Base-by-base conservation (phyloP, 2,329 filamentous ascomycete species). In the Aspergillus sp. region DNA sequence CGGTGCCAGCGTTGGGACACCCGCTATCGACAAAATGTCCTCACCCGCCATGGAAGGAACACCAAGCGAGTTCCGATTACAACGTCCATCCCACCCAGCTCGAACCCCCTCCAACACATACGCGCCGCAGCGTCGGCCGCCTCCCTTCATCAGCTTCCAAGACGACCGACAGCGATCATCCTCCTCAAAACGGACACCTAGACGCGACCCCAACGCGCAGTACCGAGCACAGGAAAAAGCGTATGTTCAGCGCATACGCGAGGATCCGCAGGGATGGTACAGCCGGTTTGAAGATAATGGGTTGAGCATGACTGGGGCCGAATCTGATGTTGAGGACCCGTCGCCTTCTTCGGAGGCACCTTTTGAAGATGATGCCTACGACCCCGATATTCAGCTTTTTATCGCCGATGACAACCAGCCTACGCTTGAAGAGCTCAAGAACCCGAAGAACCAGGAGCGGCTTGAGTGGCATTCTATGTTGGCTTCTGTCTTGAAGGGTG, bases 381-480 rank as follows among this genome's bases (percentile, higher is more conserved):
- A 97, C 69, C 90, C 96, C 66, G 93, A 97, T 72, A 93, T 91
- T 17, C 87, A 96, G 70, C 86, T 98, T 72, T 96, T 96, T 68
- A 93, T 96, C 70, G 90, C 91, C 57, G 92, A 97, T 68, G 89
- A 95, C 64, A 85, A 91, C 64, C 90, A 95, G 67, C 93, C 93
- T 1, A 95, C 91, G 3, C 83, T 91, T 22, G 95, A 98, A 68
- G 95, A 99, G 73, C 76, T 98, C 52, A 89, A 90, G 73, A 90
- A 97, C 66, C 90, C 92, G 1, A 86, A 88, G 62, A 97, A 93
- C 70, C 84, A 93, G 60, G 95, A 98, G 75, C 83, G 93, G 45
- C 80, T 99, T 22, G 95, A 99, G 76, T 99, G 95, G 95, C 93
- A 99, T 76, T 91, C 91, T 3, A 99, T 99, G 95, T 79, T 99